Evolutionary conservation across 2,329 filamentous ascomycete genomes (phyloP), one percentile per base, ranked within the genome.

Genomic region (Colletotrichum endophyticum): DNA sequence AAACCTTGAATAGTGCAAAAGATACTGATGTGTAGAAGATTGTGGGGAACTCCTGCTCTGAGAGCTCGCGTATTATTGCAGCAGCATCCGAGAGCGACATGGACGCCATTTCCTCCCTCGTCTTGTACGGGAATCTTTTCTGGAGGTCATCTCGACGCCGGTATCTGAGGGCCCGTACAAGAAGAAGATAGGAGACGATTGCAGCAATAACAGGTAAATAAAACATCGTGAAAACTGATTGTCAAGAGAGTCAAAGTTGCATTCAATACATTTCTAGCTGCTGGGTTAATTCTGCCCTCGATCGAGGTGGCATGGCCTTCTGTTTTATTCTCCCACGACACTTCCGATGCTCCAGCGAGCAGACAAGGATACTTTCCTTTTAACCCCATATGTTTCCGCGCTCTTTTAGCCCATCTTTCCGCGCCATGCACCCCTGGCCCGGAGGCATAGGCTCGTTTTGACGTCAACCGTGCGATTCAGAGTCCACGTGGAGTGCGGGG

Each of bases 1-100:
- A 25, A 44, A 64, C 89, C 83, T 88, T 89, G 81, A 93, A 92
- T 6, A 93, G 84, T 0, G 91, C 91, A 81, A 93, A 92, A 71
- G 91, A 88, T 6, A 92, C 81, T 1, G 89, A 85, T 66, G 88
- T 90, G 16, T 85, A 81, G 66, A 84, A 88, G 0, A 88, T 85
- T 61, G 86, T 87, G 0, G 91, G 92, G 77, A 93, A 93, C 78
- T 93, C 91, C 4, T 88, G 82, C 64, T 88, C 82, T 2, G 83
- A 81, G 2, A 91, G 71, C 28, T 84, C 83, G 61, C 82, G 83
- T 36, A 88, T 83, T 61, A 92, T 27, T 3, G 28, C 25, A 3
- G 73, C 16, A 13, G 73, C 69, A 12, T 75, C 73, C 12, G 62
- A 44, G 7, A 75, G 39, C 16, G 73, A 67, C 73, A 75, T 63